Percentiles rank a stretch among this genome's conserved stretches.
These are phyloP conservation scores for Aspergillus melleus DNA, from an alignment of 2,329 filamentous ascomycete genomes.

Conservation along the genomic window DNA sequence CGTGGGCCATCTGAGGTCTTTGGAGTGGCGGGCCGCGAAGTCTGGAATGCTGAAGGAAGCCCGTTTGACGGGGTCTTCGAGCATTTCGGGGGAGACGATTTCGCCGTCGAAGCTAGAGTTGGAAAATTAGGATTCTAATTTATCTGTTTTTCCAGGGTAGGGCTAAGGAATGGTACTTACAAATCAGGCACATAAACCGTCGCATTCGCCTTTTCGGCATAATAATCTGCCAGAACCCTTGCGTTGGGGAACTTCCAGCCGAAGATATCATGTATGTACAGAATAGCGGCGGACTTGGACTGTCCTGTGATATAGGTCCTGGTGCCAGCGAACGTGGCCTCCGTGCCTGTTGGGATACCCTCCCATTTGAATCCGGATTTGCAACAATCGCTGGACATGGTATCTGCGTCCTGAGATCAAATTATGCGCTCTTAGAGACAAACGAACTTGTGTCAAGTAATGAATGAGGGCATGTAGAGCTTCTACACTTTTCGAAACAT, in stretches of 20 bases:
- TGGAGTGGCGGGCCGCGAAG: conserved; percentile 41
- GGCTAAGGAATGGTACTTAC: conserved; percentile 2
- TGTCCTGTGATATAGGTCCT: conserved; percentile 40
- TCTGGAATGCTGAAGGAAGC: conserved; percentile 40
- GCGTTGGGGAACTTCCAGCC: conserved; percentile 49
- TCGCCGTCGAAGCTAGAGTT: conserved; percentile 36
- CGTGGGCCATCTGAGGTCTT: conserved; percentile 39
- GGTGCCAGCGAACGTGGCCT: conserved; percentile 32
- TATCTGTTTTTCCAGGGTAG: no score
- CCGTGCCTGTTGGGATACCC: conserved; percentile 37
- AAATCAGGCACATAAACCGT: conserved; percentile 49
- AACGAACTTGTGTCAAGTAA: no score
- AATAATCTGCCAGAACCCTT: conserved; percentile 50
- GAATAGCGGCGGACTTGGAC: conserved; percentile 33
- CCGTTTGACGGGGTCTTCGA: conserved; percentile 28
- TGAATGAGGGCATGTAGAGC: no score
- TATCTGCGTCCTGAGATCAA: no score
- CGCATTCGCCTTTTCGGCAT: conserved; percentile 45
- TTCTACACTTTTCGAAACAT: no score
- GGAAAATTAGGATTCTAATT: not conserved
- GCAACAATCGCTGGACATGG: conserved; percentile 18
- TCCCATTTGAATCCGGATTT: conserved; percentile 43
- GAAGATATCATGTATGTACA: conserved; percentile 43
- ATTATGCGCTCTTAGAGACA: no score
- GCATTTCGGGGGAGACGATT: conserved; percentile 28